phyloP scores from a whole-genome alignment of 1,284 basidiomycete species.

The Dichomitus squalens region DNA sequence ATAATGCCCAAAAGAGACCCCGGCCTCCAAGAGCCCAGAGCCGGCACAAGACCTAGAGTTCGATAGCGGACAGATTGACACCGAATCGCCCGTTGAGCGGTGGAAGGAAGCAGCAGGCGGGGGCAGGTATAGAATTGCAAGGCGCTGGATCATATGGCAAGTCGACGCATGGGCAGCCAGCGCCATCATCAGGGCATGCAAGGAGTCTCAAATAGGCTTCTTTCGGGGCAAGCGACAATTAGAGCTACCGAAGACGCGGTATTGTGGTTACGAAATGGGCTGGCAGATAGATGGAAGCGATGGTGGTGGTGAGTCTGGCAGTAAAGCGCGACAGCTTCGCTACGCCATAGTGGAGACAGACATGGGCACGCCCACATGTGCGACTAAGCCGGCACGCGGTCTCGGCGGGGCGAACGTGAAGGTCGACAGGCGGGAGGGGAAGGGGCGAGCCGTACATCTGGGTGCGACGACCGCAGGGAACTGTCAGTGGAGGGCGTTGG shows the following conservation, averaged over 20 bases:
- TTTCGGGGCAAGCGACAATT: neutral
- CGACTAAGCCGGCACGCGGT: neutral
- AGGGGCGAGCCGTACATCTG: neutral
- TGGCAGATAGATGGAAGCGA: neutral
- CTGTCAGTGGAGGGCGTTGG: neutral
- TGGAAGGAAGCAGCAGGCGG: constrained; percentile 1
- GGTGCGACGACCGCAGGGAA: neutral
- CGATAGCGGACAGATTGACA: neutral
- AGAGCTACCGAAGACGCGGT: neutral
- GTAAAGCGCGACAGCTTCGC: neutral
- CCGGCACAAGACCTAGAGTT: neutral
- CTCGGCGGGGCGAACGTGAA: neutral
- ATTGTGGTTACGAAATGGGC: neutral
- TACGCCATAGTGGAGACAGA: neutral
- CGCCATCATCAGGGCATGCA: neutral
- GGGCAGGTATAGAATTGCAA: neutral
- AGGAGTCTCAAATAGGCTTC: neutral
- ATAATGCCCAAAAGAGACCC: neutral
- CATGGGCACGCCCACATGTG: neutral
- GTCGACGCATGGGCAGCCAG: neutral
- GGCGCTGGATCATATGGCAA: neutral
- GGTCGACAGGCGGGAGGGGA: neutral
- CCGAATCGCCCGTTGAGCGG: constrained; percentile 5
- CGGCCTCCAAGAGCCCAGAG: neutral
- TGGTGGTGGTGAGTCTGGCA: neutral